These are phyloP conservation scores for Paraleonurus japonicus DNA, from an alignment of 257 asterid species.

Conservation along the genomic window DNA sequence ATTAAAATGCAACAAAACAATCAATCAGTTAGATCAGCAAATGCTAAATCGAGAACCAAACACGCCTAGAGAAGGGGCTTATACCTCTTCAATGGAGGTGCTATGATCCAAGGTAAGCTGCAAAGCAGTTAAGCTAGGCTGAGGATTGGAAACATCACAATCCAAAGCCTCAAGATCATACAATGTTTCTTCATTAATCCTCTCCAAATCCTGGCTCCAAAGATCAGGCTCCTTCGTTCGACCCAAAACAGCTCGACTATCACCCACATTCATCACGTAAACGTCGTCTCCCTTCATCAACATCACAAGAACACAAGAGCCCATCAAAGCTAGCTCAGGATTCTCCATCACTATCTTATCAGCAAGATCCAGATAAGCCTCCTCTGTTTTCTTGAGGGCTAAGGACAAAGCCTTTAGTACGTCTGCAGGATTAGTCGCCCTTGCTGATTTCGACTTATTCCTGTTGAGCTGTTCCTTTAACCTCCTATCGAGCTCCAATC, in stretches of 20 bases:
- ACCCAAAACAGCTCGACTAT: conserved; percentile 90
- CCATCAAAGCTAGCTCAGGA: conserved; percentile 97
- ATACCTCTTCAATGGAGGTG: conserved; percentile 82
- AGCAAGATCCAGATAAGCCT: conserved; percentile 71
- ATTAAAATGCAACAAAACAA: conserved; percentile 14
- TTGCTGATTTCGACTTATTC: conserved; percentile 35
- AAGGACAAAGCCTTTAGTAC: conserved; percentile 74
- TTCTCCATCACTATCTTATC: conserved; percentile 78
- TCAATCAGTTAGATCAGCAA: neutral
- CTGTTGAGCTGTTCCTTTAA: conserved; percentile 59
- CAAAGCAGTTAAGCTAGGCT: conserved; percentile 57
- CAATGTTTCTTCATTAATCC: conserved; percentile 81
- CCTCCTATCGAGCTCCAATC: conserved; percentile 82
- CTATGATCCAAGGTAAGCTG: conserved; percentile 91
- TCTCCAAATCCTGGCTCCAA: conserved; percentile 94
- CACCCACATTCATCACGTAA: conserved; percentile 94
- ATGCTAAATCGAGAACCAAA: neutral
- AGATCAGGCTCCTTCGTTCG: conserved; percentile 76
- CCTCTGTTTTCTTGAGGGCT: conserved; percentile 83
- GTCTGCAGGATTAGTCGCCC: conserved; percentile 55
- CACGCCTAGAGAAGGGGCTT: neutral
- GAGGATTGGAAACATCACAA: conserved; percentile 36
- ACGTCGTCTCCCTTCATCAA: conserved; percentile 93
- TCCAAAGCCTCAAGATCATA: conserved; percentile 73
- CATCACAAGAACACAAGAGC: conserved; percentile 95